A percentile compares a stretch with the other conserved stretches of the same genome.
phyloP scores from a whole-genome alignment of 2,329 filamentous ascomycete species.

The Alternaria incomplexa region DNA sequence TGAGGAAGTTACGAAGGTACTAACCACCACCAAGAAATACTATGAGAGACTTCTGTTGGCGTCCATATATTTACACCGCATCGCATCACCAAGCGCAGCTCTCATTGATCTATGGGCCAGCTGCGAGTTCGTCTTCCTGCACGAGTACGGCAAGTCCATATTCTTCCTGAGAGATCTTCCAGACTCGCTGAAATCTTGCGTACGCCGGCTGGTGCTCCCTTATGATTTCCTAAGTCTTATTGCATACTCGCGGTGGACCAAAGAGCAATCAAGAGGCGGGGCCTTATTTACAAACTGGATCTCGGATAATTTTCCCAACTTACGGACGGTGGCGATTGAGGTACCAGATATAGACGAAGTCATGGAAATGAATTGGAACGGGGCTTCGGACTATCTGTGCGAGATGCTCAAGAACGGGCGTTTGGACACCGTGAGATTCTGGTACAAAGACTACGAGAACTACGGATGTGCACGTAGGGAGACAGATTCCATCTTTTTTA shows the following conservation, averaged over 20 bases:
- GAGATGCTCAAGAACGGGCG: background rate
- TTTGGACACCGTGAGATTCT: background rate
- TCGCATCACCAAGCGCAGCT: background rate
- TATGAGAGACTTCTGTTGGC: background rate
- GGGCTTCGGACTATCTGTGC: background rate
- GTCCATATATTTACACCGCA: background rate
- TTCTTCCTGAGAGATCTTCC: background rate
- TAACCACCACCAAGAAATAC: background rate
- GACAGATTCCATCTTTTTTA: background rate
- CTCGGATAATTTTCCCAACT: background rate
- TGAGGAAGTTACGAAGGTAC: background rate
- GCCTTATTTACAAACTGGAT: background rate
- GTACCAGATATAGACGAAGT: background rate
- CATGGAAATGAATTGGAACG: background rate
- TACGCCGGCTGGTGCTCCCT: background rate
- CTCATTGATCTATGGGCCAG: background rate
- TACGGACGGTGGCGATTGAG: background rate
- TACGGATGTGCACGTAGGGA: background rate
- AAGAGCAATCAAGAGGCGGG: background rate
- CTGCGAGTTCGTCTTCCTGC: background rate
- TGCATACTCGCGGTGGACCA: background rate
- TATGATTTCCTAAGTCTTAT: background rate
- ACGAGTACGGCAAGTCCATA: background rate
- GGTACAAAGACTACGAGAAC: background rate
- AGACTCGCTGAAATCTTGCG: background rate